phyloP scores from a whole-genome alignment of 345 rosid species.

The Carallia brachiata region DNA sequence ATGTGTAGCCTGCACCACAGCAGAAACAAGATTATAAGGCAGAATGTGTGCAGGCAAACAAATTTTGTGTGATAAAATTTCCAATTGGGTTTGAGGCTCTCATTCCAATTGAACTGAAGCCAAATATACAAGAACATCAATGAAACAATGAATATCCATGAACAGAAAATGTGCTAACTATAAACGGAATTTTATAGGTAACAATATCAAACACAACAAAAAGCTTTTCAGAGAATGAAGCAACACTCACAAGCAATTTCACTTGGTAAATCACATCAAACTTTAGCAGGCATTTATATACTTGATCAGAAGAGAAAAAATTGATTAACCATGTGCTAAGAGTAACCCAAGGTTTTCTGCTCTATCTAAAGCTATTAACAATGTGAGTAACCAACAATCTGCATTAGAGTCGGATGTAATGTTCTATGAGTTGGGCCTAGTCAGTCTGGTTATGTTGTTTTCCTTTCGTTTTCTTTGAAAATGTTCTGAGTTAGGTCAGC shows the following conservation, averaged over 20 bases:
- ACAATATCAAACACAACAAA: not conserved
- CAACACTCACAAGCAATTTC: not conserved
- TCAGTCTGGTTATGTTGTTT: not conserved
- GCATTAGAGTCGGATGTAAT: not conserved
- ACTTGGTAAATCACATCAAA: no score
- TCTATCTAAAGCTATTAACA: no score
- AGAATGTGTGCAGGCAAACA: not conserved
- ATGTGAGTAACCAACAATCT: not conserved
- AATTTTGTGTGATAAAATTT: not conserved
- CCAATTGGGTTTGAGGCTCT: not conserved
- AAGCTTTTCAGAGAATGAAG: not conserved
- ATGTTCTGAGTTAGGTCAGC: not conserved
- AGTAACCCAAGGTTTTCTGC: no score
- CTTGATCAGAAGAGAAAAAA: not conserved
- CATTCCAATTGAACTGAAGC: not conserved
- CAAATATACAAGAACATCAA: not conserved
- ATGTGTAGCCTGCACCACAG: slow-evolving; percentile 65
- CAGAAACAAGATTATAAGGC: not conserved
- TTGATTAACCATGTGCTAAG: not conserved
- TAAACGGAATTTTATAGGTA: not conserved
- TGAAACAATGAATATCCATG: not conserved
- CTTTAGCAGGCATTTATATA: not conserved
- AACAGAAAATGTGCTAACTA: not conserved
- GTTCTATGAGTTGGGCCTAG: not conserved
- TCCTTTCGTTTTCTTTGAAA: not conserved